A percentile compares a stretch with the other conserved stretches of the same genome.
Evolutionary conservation across 78 protist species (phyloP).

Genomic region (Protostelium mycophagum): DNA sequence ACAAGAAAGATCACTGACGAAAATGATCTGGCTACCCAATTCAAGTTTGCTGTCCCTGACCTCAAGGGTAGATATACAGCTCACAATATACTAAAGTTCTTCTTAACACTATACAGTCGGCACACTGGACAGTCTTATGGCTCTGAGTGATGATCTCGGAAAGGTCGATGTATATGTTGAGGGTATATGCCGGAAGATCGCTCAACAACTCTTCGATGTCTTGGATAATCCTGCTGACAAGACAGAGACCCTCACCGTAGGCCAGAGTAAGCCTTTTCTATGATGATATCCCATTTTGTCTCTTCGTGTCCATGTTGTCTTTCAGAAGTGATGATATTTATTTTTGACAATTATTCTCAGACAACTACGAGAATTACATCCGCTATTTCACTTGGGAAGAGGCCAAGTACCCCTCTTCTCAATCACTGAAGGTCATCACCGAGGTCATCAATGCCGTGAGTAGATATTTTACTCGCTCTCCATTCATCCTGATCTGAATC

Average conservation of each 20-base stretch:
- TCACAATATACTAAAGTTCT: neutral
- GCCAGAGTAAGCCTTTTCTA: neutral
- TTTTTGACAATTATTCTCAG: neutral
- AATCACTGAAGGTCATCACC: neutral
- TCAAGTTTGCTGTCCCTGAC: neutral
- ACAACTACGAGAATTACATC: neutral
- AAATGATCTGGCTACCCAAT: neutral
- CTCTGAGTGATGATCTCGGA: slow-evolving; percentile 52
- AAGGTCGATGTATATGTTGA: slow-evolving; percentile 46
- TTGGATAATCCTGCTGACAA: neutral
- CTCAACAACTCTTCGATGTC: slow-evolving; percentile 38
- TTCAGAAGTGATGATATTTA: too few relatives aligned
- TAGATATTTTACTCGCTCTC: neutral
- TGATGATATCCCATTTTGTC: neutral
- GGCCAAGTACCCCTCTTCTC: slow-evolving; percentile 23
- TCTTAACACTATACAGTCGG: slow-evolving; percentile 19
- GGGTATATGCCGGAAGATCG: slow-evolving; percentile 30
- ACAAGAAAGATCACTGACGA: neutral
- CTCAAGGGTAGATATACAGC: neutral
- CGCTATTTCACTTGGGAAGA: slow-evolving; percentile 38
- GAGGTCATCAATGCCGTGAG: neutral
- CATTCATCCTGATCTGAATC: neutral
- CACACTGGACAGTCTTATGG: slow-evolving; percentile 43
- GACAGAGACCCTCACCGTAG: neutral
- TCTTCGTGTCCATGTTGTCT: too few relatives aligned